A percentile compares a stretch with the other conserved stretches of the same genome.
phyloP scores from a whole-genome alignment of 177 flowering plant genomes.

The Telopea speciosissima region DNA sequence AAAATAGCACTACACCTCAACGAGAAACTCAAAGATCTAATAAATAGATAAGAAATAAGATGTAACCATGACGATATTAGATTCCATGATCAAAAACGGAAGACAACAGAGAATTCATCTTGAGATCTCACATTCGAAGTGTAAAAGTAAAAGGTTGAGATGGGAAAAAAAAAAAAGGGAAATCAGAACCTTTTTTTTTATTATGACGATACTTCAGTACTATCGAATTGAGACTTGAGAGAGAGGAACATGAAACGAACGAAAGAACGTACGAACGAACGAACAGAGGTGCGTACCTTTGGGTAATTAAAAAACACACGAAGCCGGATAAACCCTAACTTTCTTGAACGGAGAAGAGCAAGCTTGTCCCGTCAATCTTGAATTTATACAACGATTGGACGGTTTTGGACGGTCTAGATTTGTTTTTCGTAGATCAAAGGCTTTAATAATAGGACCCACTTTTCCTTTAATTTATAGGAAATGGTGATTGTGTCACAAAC shows the following conservation, averaged over 20 bases:
- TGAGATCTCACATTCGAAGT: not conserved
- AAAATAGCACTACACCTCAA: no score
- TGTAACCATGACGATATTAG: no score
- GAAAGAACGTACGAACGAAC: no score
- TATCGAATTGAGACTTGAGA: not conserved
- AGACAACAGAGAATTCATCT: no score
- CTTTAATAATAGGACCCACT: no score
- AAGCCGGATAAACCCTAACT: constrained; percentile 10
- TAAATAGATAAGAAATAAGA: no score
- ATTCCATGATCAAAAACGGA: no score
- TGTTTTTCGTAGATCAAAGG: not conserved
- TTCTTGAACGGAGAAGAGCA: no score
- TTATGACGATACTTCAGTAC: not conserved
- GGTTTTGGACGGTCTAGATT: constrained; percentile 9
- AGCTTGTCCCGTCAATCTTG: not conserved
- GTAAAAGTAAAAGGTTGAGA: not conserved
- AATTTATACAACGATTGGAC: constrained; percentile 2
- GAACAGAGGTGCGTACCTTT: not conserved
- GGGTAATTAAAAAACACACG: no score
- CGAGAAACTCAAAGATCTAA: no score
- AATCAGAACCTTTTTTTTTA: not conserved
- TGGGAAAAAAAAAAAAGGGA: not conserved
- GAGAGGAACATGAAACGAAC: not conserved
- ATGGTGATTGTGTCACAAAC: no score
- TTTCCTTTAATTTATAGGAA: no score